phyloP scores from a whole-genome alignment of 495 filamentous ascomycete species.

The Podospora pseudoanserina region DNA sequence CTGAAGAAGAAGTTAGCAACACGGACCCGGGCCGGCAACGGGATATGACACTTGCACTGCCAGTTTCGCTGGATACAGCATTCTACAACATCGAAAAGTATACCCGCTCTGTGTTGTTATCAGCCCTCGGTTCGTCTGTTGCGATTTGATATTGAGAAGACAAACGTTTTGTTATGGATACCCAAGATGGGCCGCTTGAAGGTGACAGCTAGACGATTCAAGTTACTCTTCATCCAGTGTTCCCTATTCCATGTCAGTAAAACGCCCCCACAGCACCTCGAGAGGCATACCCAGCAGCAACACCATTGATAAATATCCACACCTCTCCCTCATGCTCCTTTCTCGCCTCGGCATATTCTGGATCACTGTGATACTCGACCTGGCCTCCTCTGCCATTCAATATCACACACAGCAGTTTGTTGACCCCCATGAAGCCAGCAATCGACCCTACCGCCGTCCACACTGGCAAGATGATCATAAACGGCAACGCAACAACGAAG shows the following conservation, averaged over 20 bases:
- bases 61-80: conserved; percentile 76
- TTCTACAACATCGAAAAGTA: conserved; percentile 71
- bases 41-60: conserved; percentile 32
- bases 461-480: conserved; percentile 47
- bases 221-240: conserved; percentile 62
- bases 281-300: conserved; percentile 49
- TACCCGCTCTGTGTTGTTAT: conserved; percentile 41
- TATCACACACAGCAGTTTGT: conserved; percentile 47
- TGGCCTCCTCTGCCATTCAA: conserved; percentile 43
- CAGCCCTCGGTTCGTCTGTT: neutral
- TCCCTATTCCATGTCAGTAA: conserved; percentile 29
- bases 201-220: conserved; percentile 67
- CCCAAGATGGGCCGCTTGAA: conserved; percentile 72
- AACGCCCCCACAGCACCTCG: neutral
- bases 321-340: conserved; percentile 54
- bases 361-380: conserved; percentile 41
- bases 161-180: conserved; percentile 75
- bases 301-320: conserved; percentile 75
- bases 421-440: conserved; percentile 40
- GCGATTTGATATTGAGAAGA: neutral
- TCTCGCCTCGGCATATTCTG: conserved; percentile 40
- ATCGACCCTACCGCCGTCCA: conserved; percentile 44
- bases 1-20: neutral
- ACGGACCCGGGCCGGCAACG: neutral
- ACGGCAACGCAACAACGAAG: conserved; percentile 49